phyloP scores from a whole-genome alignment of 192 early-diverging fungal species.

The Borealophlyctis nickersoniae region DNA sequence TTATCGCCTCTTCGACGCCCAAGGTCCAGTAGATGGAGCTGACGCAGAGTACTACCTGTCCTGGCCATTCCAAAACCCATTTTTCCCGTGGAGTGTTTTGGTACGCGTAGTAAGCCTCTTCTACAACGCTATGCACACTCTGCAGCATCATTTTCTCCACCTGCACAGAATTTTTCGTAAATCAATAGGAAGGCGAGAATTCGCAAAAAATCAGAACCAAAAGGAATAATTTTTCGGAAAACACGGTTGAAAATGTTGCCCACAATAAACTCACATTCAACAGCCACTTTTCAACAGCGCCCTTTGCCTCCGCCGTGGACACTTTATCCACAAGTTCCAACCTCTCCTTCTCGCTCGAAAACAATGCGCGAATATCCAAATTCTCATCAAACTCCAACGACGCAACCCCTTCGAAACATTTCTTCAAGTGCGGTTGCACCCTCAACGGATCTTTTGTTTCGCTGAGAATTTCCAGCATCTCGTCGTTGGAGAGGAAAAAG shows the following conservation, averaged over 20 bases:
- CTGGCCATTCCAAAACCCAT: constrained; percentile 67
- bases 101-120: constrained; percentile 52
- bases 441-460: constrained; percentile 64
- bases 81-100: constrained; percentile 44
- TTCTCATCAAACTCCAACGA: constrained; percentile 57
- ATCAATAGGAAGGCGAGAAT: too few species aligned
- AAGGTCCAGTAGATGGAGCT: constrained; percentile 60
- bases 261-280: constrained; percentile 24
- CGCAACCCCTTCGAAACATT: constrained; percentile 64
- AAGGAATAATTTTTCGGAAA: background rate
- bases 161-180: constrained; percentile 14
- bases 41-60: constrained; percentile 61
- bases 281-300: constrained; percentile 64
- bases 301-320: constrained; percentile 60
- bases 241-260: background rate
- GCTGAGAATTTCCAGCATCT: constrained; percentile 66
- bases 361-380: constrained; percentile 52
- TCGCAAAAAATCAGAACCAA: background rate
- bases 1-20: constrained; percentile 52
- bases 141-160: constrained; percentile 58
- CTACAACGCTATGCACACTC: constrained; percentile 48
- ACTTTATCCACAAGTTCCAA: constrained; percentile 48
- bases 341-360: constrained; percentile 56
- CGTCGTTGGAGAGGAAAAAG: constrained; percentile 67
- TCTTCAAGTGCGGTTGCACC: constrained; percentile 65